phyloP scores from a whole-genome alignment of 2,329 filamentous ascomycete genomes.

The Dothistroma pini region DNA sequence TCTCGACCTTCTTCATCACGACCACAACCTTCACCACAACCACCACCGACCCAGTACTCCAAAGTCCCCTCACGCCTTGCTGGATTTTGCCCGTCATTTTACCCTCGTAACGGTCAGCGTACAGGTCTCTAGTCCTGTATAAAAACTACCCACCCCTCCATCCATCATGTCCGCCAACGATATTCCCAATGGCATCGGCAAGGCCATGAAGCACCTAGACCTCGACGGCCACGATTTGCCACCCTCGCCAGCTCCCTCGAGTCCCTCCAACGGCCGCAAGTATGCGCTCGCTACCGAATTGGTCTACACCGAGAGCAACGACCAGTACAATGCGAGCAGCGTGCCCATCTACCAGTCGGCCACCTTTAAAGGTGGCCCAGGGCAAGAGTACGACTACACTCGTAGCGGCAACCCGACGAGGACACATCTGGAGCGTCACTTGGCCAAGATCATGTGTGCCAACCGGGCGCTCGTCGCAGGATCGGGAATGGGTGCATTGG shows the following conservation, averaged over 20 bases:
- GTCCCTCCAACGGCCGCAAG: conserved; percentile 76
- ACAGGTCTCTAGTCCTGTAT: conserved; percentile 33
- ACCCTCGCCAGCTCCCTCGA: conserved; percentile 89
- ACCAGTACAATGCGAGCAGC: conserved; percentile 96
- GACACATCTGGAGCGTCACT: conserved; percentile 90
- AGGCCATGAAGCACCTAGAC: conserved; percentile 57
- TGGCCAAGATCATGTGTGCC: conserved; percentile 99
- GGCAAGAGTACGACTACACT: conserved; percentile 93
- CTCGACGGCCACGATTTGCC: conserved; percentile 80
- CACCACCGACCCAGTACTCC: background rate
- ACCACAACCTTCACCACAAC: background rate
- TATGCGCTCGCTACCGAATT: conserved; percentile 95
- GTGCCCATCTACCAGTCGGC: conserved; percentile 97
- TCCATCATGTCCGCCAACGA: conserved; percentile 28
- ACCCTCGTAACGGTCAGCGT: conserved; percentile 22
- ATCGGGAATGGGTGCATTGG: conserved; percentile 94
- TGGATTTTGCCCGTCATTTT: conserved; percentile 29
- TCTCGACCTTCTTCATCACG: background rate
- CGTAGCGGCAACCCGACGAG: conserved; percentile 95
- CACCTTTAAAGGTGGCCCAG: conserved; percentile 89
- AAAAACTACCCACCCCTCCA: conserved; percentile 31
- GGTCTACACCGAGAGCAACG: conserved; percentile 91
- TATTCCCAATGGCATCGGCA: conserved; percentile 37
- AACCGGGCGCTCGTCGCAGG: conserved; percentile 86
- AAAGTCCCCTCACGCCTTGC: conserved; percentile 1